Base-by-base conservation (phyloP, 495 filamentous ascomycete genomes). In the Podospora comata region DNA sequence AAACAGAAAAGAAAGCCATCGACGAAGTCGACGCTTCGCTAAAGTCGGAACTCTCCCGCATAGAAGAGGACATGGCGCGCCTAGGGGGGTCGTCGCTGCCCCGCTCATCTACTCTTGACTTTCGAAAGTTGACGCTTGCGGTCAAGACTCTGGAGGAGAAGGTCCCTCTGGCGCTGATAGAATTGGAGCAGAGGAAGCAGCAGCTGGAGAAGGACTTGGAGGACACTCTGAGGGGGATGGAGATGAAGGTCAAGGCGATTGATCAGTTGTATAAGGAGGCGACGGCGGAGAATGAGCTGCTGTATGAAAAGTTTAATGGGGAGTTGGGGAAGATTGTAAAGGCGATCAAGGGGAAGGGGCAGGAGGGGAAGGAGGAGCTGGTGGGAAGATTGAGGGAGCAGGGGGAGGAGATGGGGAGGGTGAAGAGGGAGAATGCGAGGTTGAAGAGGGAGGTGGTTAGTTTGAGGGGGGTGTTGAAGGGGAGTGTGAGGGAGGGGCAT, bases 251-350 rank as follows among this genome's bases (percentile, higher is more conserved):
- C 57, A 90, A 88, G 72, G 90, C 92, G 55, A 86, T 97, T 44
- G 94, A 97, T 75, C 91, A 95, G 76, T 79, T 97, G 48, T 95
- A 96, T 79, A 91, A 92, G 67, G 91, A 97, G 72, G 87, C 89
- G 19, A 94, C 88, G 73, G 92, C 92, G 0, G 95, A 98, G 81
- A 99, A 97, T 70, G 94, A 97, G 78, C 87, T 95, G 61, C 83
- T 97, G 54, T 97, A 97, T 76, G 91, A 94, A 71, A 91, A 90
- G 70, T 97, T 97, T 81, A 97, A 97, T 71, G 85, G 87, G 27
- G 95, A 99, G 75, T 79, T 99, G 60, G 91, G 86, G 64, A 93
- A 92, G 82, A 90, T 97, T 65, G 83, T 92, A 20, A 89, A 86
- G 73, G 90, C 88, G 9, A 84, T 95, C 44, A 86, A 83, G 77